A percentile compares a stretch with the other conserved stretches of the same genome.
Evolutionary conservation across 768 basidiomycete genomes (phyloP).

Genomic region (Macrolepiota albuminosa): DNA sequence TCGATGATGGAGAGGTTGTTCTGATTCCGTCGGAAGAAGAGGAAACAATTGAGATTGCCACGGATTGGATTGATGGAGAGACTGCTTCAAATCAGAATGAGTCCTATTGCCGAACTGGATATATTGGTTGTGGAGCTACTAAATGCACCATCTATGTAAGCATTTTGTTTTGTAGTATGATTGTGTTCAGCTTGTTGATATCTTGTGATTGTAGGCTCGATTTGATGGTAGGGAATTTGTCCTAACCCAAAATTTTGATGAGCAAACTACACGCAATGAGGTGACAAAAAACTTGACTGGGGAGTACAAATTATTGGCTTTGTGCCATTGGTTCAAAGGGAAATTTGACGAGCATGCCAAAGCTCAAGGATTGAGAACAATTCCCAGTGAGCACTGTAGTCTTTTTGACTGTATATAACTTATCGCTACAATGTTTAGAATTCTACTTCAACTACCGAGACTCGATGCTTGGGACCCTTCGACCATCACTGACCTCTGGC

Average conservation of each 20-base stretch:
- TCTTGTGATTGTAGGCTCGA: background rate
- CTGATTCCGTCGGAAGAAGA: background rate
- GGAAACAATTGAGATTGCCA: too few relatives aligned
- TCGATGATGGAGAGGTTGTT: background rate
- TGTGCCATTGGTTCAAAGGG: slow-evolving; percentile 10
- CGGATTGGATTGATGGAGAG: background rate
- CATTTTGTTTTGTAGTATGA: background rate
- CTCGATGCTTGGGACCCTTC: background rate
- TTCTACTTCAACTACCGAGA: background rate
- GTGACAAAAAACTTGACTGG: slow-evolving; percentile 5
- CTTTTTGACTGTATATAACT: background rate
- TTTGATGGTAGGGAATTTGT: slow-evolving; percentile 17
- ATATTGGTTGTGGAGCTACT: slow-evolving; percentile 18
- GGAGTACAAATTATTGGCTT: slow-evolving; percentile 5
- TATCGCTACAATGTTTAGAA: background rate
- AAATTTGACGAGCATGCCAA: slow-evolving; percentile 10
- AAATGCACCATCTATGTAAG: slow-evolving; percentile 20
- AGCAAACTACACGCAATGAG: background rate
- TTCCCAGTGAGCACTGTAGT: background rate
- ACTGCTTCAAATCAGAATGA: background rate
- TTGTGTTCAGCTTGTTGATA: background rate
- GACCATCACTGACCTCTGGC: background rate
- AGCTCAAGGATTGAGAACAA: background rate
- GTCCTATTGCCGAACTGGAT: background rate
- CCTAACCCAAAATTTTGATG: slow-evolving; percentile 13